Evolutionary conservation across 805 yeast genomes (phyloP).

Genomic region (Teunomyces atbi): DNA sequence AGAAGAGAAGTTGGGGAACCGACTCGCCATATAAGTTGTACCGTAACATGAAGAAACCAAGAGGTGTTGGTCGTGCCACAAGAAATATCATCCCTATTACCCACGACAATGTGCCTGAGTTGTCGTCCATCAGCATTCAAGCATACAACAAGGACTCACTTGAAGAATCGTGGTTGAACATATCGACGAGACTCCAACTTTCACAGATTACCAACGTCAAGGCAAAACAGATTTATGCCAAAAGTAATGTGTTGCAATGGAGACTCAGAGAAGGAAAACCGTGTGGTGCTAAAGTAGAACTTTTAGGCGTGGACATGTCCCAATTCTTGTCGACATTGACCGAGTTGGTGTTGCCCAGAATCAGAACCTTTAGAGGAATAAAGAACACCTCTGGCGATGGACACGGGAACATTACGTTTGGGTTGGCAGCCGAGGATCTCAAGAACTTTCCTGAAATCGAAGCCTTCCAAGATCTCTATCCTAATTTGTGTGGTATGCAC

Average conservation of each 20-base stretch:
- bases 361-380: conserved; percentile 83
- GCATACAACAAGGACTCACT: conserved; percentile 74
- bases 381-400: conserved; percentile 76
- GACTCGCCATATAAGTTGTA: conserved; percentile 85
- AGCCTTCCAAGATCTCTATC: conserved; percentile 85
- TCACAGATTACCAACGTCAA: conserved; percentile 94
- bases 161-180: conserved; percentile 66
- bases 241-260: conserved; percentile 82
- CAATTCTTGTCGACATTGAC: conserved; percentile 85
- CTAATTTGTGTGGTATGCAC: conserved; percentile 81
- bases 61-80: conserved; percentile 70
- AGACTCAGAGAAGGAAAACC: conserved; percentile 81
- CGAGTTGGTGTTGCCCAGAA: conserved; percentile 90
- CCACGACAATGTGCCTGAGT: conserved; percentile 68
- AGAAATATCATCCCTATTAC: conserved; percentile 70
- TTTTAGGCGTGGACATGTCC: conserved; percentile 77
- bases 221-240: conserved; percentile 70
- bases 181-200: conserved; percentile 73
- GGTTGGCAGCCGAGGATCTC: conserved; percentile 73
- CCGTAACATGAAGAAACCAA: conserved; percentile 74
- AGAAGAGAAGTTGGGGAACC: conserved; percentile 82
- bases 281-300: conserved; percentile 83
- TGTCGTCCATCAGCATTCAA: conserved; percentile 67
- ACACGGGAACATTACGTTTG: conserved; percentile 83
- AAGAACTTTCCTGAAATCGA: conserved; percentile 92